These are phyloP conservation scores for Candida gorgasii DNA, from an alignment of 805 yeast genomes.

Conservation along the genomic window DNA sequence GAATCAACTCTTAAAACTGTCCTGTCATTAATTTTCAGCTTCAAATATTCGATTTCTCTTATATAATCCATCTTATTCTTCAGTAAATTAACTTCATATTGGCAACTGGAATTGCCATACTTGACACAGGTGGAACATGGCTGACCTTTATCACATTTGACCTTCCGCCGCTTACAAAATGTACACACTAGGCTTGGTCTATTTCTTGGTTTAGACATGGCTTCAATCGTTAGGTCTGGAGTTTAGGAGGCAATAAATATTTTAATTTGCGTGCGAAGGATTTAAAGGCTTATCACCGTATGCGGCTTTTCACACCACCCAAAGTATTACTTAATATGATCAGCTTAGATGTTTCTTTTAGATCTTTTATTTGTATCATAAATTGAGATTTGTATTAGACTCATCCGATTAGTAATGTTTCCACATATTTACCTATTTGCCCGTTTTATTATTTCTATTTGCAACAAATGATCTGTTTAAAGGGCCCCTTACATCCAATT, in stretches of 20 bases:
- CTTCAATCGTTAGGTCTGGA: neutral
- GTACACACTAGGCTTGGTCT: slow-evolving; percentile 28
- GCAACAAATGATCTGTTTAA: too few species aligned
- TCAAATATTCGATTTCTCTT: slow-evolving; percentile 6
- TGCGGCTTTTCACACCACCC: too few species aligned
- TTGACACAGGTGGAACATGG: slow-evolving; percentile 39
- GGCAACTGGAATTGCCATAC: slow-evolving; percentile 21
- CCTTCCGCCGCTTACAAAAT: slow-evolving; percentile 38
- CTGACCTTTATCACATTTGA: slow-evolving; percentile 36
- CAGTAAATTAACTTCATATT: slow-evolving; percentile 5
- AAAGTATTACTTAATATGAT: too few species aligned
- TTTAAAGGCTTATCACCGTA: slow-evolving; percentile 2
- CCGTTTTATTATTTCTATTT: too few species aligned
- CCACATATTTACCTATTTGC: too few species aligned
- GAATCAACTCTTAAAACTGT: neutral
- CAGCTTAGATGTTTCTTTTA: too few species aligned
- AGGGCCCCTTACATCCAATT: too few species aligned
- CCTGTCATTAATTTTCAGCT: neutral
- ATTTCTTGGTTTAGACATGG: slow-evolving; percentile 20
- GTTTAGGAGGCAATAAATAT: too few species aligned
- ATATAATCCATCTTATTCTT: slow-evolving; percentile 7
- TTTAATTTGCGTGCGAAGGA: too few species aligned
- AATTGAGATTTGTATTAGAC: too few species aligned
- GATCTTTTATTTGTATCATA: too few species aligned
- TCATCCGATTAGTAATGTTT: too few species aligned